A percentile compares a stretch with the other conserved stretches of the same genome.
Conservation (phyloP, 169 alveolate genomes). For the Sarcocystis neurona region DNA sequence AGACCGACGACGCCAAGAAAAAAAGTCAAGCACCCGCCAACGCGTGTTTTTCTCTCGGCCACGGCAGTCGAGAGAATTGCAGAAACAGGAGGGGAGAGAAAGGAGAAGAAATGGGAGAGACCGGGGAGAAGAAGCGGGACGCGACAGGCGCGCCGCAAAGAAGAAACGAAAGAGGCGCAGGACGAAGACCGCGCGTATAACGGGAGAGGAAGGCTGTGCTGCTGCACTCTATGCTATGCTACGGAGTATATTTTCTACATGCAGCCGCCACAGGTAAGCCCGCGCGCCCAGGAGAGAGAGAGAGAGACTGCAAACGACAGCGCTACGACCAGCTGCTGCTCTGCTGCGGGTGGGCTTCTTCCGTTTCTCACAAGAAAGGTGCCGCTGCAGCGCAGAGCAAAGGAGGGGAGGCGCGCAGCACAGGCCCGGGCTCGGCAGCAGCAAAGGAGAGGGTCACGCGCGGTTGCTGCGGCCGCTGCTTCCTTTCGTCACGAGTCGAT, state of each 20-base stretch:
- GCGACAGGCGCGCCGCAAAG: background rate
- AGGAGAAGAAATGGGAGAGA: background rate
- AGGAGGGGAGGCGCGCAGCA: no score
- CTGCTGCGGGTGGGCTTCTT: no score
- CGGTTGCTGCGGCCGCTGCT: no score
- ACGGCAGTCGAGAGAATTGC: background rate
- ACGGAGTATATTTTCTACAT: background rate
- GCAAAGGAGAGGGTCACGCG: no score
- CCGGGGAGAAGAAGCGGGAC: background rate
- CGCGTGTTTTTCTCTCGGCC: background rate
- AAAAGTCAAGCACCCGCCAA: background rate
- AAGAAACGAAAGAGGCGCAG: background rate
- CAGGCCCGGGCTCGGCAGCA: no score
- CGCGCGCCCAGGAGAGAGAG: no score
- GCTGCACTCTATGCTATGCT: background rate
- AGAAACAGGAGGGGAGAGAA: background rate
- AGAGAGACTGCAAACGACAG: no score
- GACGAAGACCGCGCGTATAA: background rate
- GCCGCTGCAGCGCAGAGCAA: no score
- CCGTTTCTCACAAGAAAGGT: no score
- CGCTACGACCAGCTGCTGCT: no score
- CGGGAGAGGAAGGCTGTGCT: background rate
- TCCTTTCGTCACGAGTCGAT: no score
- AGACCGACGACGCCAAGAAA: background rate
- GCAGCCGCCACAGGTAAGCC: no score